phyloP scores from a whole-genome alignment of 1,284 basidiomycete genomes.

The Hypsizygus ulmarius region DNA sequence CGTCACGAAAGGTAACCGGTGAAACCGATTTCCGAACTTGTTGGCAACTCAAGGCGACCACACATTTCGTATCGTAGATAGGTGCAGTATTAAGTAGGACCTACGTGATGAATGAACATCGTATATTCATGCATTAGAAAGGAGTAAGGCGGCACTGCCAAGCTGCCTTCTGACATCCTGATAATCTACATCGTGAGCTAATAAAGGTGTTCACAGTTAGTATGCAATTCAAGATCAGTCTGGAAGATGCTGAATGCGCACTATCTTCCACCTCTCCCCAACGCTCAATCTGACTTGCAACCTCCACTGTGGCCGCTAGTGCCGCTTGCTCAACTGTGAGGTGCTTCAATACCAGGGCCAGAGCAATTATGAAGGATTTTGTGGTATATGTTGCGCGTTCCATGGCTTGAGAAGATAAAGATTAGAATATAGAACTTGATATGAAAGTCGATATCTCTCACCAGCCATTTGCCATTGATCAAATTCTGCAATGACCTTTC shows the following conservation, averaged over 20 bases:
- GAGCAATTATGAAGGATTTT: conserved; percentile 88
- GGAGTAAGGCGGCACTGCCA: conserved; percentile 64
- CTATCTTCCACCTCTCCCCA: conserved; percentile 99
- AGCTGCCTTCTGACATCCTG: conserved; percentile 89
- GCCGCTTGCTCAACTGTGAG: conserved; percentile 85
- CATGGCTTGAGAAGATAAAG: conserved; percentile 58
- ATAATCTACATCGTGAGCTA: conserved; percentile 96
- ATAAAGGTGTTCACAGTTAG: conserved; percentile 16
- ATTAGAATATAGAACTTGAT: conserved; percentile 1
- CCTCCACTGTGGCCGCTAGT: conserved; percentile 87
- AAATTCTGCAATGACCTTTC: conserved; percentile 56
- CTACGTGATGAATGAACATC: background rate
- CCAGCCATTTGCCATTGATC: conserved; percentile 88
- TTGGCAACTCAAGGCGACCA: too few relatives aligned
- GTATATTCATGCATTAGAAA: conserved; percentile 32
- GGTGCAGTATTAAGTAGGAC: background rate
- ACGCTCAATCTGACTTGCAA: conserved; percentile 89
- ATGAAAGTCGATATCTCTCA: conserved; percentile 35
- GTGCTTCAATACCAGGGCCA: conserved; percentile 79
- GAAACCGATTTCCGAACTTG: too few relatives aligned
- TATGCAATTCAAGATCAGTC: conserved; percentile 1
- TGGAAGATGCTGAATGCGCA: conserved; percentile 43
- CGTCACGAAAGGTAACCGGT: too few relatives aligned
- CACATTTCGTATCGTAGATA: background rate
- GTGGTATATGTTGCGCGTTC: conserved; percentile 89